Conservation (phyloP, 176 grass and related monocot species). For the Metroxylon sagu region DNA sequence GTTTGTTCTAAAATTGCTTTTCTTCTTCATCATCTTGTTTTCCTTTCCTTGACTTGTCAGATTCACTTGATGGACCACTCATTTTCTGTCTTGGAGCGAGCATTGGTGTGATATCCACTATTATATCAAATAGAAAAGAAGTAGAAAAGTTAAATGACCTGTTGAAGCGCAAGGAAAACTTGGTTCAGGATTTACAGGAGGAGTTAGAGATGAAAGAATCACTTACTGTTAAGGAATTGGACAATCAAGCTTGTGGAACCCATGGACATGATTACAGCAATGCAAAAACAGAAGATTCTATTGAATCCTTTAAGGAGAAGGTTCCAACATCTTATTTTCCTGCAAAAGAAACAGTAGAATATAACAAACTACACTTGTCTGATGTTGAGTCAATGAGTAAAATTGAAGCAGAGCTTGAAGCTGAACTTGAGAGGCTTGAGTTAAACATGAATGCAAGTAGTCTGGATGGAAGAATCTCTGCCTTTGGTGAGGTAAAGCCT, state of each 20-base stretch:
- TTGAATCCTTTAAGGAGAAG: neutral
- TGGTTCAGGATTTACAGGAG: slow-evolving; percentile 96
- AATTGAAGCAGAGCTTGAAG: slow-evolving; percentile 94
- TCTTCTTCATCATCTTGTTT: neutral
- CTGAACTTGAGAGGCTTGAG: slow-evolving; percentile 76
- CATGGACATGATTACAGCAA: slow-evolving; percentile 21
- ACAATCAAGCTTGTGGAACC: slow-evolving; percentile 29
- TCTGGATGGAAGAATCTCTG: slow-evolving; percentile 39
- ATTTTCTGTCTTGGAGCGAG: slow-evolving; percentile 55
- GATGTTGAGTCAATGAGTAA: slow-evolving; percentile 63
- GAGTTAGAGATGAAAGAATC: slow-evolving; percentile 89
- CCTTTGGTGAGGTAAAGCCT: slow-evolving; percentile 41
- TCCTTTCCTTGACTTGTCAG: slow-evolving; percentile 18
- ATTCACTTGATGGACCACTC: slow-evolving; percentile 36
- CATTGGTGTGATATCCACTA: slow-evolving; percentile 56
- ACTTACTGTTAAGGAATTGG: slow-evolving; percentile 69
- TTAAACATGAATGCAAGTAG: slow-evolving; percentile 48
- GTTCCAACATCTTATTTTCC: slow-evolving; percentile 8
- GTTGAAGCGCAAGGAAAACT: slow-evolving; percentile 58
- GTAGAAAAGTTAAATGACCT: slow-evolving; percentile 50
- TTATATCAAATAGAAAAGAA: slow-evolving; percentile 69
- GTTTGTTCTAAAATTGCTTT: slow-evolving; percentile 11
- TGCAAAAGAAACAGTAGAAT: slow-evolving; percentile 25
- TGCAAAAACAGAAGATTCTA: neutral
- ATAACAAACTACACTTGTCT: slow-evolving; percentile 11